These are phyloP conservation scores for Trichoderma brevicompactum DNA, from an alignment of 2,329 filamentous ascomycete species.

Conservation along the genomic window DNA sequence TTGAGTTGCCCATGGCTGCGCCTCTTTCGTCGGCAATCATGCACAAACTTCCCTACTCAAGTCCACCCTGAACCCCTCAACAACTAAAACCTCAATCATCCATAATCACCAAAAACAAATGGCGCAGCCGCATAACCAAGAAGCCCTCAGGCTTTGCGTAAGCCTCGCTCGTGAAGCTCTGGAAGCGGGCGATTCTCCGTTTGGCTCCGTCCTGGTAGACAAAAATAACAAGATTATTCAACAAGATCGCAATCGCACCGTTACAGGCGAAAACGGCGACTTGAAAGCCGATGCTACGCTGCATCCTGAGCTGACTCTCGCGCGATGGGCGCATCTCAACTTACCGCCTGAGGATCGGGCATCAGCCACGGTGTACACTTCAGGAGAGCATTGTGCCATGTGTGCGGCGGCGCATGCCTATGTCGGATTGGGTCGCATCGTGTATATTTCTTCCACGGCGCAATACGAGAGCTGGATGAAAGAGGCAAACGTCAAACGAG, in stretches of 20 bases:
- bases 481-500: constrained; percentile 35
- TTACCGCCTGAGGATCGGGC: constrained; percentile 47
- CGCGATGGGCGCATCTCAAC: constrained; percentile 44
- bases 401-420: constrained; percentile 44
- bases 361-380: constrained; percentile 42
- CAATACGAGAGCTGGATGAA: constrained; percentile 39
- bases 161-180: constrained; percentile 42
- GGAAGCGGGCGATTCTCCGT: constrained; percentile 44
- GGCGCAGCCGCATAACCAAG: constrained; percentile 6
- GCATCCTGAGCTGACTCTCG: constrained; percentile 46
- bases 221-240: constrained; percentile 36
- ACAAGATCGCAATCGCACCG: constrained; percentile 43
- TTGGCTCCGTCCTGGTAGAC: constrained; percentile 45
- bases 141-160: constrained; percentile 18
- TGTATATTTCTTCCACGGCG: constrained; percentile 40
- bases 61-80: neutral
- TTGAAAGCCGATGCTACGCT: constrained; percentile 40
- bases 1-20: neutral
- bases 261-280: constrained; percentile 38
- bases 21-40: neutral
- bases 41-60: neutral
- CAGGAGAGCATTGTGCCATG: constrained; percentile 47
- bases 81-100: neutral
- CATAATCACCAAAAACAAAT: neutral
- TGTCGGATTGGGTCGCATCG: constrained; percentile 43